phyloP scores from a whole-genome alignment of 345 rosid genomes.

The Euphorbia lathyris region DNA sequence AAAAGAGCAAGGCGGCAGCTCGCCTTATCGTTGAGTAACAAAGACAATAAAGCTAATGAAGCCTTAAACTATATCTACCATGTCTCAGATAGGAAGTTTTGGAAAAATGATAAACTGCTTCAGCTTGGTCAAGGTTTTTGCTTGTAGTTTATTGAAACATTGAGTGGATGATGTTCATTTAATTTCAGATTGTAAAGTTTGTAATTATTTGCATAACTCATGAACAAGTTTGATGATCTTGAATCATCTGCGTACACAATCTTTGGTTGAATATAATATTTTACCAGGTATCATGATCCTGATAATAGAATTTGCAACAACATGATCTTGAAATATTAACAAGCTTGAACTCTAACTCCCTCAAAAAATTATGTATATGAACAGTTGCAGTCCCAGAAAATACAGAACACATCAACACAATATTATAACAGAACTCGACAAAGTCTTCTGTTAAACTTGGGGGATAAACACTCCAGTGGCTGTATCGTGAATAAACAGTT shows the following conservation, averaged over 20 bases:
- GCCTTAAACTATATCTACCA: not conserved
- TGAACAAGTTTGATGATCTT: not conserved
- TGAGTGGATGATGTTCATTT: not conserved
- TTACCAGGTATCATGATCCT: not conserved
- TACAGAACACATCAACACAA: not conserved
- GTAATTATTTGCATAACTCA: not conserved
- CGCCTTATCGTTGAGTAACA: constrained; percentile 24
- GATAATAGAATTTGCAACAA: not conserved
- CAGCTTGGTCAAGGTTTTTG: not conserved
- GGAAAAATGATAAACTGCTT: not conserved
- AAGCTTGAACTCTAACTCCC: not conserved
- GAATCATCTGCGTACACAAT: not conserved
- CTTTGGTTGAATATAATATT: too few relatives aligned
- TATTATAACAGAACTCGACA: not conserved
- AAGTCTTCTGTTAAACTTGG: not conserved
- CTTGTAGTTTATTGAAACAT: not conserved
- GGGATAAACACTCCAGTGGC: not conserved
- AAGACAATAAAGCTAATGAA: not conserved
- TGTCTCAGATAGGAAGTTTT: not conserved
- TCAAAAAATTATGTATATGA: not conserved
- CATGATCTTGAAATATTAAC: not conserved
- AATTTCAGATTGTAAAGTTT: not conserved
- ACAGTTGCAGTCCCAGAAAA: not conserved
- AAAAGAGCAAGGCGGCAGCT: constrained; percentile 34
- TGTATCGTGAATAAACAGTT: not conserved